Evolutionary conservation across 495 filamentous ascomycete genomes (phyloP).

Genomic region (Podospora australis): DNA sequence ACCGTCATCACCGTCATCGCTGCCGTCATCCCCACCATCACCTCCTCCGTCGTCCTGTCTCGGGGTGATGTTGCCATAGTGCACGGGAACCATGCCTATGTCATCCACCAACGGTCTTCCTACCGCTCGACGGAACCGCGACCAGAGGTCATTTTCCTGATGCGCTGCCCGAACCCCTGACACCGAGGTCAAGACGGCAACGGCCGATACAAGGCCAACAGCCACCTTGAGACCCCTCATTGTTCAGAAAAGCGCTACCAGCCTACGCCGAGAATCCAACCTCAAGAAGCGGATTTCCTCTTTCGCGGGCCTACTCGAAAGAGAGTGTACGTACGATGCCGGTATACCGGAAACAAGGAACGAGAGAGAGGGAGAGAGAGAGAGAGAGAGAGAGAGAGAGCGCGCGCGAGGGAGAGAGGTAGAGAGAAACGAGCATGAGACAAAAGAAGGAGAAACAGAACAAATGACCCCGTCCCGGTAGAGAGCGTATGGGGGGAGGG

Average conservation of each 20-base stretch:
- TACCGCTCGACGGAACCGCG: constrained; percentile 18
- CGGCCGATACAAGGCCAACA: constrained; percentile 29
- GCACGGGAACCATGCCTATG: constrained; percentile 1
- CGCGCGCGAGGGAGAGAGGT: constrained; percentile 1
- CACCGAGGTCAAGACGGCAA: constrained; percentile 25
- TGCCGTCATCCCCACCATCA: background rate
- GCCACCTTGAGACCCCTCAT: constrained; percentile 34
- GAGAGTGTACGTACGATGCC: no score
- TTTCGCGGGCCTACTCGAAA: no score
- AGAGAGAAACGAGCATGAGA: constrained; percentile 7
- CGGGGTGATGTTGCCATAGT: constrained; percentile 5
- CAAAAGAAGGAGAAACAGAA: background rate
- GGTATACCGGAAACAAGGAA: no score
- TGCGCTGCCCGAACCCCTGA: constrained; percentile 25
- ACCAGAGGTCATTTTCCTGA: constrained; percentile 20
- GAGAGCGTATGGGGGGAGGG: no score
- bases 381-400: background rate
- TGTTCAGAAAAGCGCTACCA: background rate
- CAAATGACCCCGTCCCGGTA: no score
- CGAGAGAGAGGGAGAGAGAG: background rate
- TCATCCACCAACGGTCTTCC: constrained; percentile 2
- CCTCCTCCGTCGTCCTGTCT: constrained; percentile 15
- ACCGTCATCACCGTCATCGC: background rate
- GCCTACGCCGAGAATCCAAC: no score
- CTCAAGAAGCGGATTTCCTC: no score